Base-by-base conservation (phyloP, 202 grass and related monocot genomes). In the Bolboschoenoplectus hybrid region DNA sequence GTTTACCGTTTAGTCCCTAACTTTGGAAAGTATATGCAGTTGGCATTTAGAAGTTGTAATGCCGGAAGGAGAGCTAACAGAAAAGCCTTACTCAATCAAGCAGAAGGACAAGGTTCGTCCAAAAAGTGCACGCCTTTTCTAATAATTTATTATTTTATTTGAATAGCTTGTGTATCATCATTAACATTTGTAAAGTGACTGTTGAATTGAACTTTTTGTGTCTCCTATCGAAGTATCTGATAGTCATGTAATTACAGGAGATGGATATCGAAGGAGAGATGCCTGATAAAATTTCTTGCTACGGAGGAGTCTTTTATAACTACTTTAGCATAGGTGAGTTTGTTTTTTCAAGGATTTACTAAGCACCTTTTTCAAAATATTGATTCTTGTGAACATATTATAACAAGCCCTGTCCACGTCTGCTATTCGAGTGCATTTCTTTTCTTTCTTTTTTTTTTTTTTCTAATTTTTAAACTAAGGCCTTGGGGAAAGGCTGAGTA, bases 271-370 rank as follows among this genome's bases (percentile, higher is more conserved):
- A 92, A 84, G 60, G 85, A 83, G 78, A 88, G 35, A 81, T 94
- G 82, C 43, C 93, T 74, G 93, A 94, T 87, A 99, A 92, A 20
- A 82, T 90, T 96, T 90, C 97, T 87, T 99, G 76, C 65, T 97
- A 92, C 89, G 87, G 89, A 91, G 97, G 93, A 85, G 89, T 92
- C 82, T 99, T 96, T 86, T 96, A 99, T 84, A 99, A 99, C 85
- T 99, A 99, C 84, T 89, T 99, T 83, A 99, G 97, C 83, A 96
- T 99, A 26, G 97, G 97, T 99, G 93, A 87, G 86, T 80, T 85
- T 0, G 61, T 50, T 60, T 80, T 75, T 56, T 56, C 6, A 77
- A 35, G 26, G 34, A 57, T 78, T 43, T 77, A 77, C 12, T 44
- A 43, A 58, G 75, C 14, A 55, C 55, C 9, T 1, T 60, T 80